Base-by-base conservation (phyloP, 495 filamentous ascomycete genomes). In the Xylaria telfairii region DNA sequence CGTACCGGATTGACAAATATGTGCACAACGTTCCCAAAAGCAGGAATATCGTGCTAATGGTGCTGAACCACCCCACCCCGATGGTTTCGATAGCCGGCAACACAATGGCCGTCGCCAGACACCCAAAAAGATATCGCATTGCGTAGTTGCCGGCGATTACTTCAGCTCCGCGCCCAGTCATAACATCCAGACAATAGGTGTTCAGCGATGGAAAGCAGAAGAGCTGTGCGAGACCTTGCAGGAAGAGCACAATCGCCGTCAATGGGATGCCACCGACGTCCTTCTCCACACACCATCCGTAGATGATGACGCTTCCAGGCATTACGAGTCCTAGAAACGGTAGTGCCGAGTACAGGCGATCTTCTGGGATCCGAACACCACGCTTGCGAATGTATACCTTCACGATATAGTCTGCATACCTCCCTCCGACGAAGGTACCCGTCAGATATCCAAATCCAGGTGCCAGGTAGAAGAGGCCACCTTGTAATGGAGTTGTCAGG, bases 131-230 rank as follows among this genome's bases (percentile, higher is more conserved):
- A 76, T 93, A 93, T 13, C 91, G 84, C 41, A 91, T 81, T 78
- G 92, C 87, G 75, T 92, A 94, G 76, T 92, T 93, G 0, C 90
- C 91, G 0, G 91, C 90, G 67, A 92, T 87, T 7, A 94, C 90
- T 75, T 92, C 90, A 0, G 89, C 86, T 54, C 87, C 87, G 24
- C 86, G 79, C 9, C 81, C 80, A 53, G 88, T 89, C 90, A 92
- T 92, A 15, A 93, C 91, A 75, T 94, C 91, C 4, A 93, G 80
- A 72, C 90, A 93, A 76, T 93, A 93, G 0, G 91, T 93, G 76
- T 93, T 93, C 32, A 93, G 74, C 65, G 84, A 86, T 12, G 91
- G 90, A 75, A 92, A 93, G 80, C 87, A 91, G 78, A 93, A 92
- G 2, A 93, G 82, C 78, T 93, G 90, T 0, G 88, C 89, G 1